These are phyloP conservation scores for Leptographium lundbergii DNA, from an alignment of 2,329 filamentous ascomycete species.

Conservation along the genomic window DNA sequence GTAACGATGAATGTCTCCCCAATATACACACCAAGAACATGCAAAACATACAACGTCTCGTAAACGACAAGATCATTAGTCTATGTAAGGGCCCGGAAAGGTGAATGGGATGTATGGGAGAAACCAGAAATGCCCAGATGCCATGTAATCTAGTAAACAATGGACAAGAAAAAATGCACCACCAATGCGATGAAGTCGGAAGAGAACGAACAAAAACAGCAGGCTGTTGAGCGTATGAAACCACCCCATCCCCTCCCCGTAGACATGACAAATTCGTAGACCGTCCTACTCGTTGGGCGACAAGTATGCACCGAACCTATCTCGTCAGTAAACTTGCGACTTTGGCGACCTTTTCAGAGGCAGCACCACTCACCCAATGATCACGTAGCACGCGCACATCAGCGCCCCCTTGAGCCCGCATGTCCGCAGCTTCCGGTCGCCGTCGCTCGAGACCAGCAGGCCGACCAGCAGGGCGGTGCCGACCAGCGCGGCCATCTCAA, in stretches of 20 bases:
- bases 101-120: not conserved
- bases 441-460: slow-evolving; percentile 68
- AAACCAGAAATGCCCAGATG: not conserved
- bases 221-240: not conserved
- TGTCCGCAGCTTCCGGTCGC: slow-evolving; percentile 34
- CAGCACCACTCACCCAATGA: slow-evolving; percentile 41
- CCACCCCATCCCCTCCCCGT: not conserved
- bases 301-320: not conserved
- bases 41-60: no score
- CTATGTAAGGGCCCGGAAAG: not conserved
- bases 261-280: not conserved
- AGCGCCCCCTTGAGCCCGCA: slow-evolving; percentile 78
- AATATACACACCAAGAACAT: no score
- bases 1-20: no score
- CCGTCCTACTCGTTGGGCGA: not conserved
- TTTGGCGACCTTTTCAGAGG: no score
- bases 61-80: not conserved
- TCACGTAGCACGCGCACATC: slow-evolving; percentile 52
- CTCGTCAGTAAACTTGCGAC: not conserved
- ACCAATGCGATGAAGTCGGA: not conserved
- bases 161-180: not conserved
- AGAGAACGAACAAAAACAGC: not conserved
- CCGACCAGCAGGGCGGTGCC: slow-evolving; percentile 75
- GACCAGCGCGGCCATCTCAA: slow-evolving; percentile 79
- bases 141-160: not conserved